phyloP scores from a whole-genome alignment of 2,329 filamentous ascomycete genomes.

The Xylaria sp. region DNA sequence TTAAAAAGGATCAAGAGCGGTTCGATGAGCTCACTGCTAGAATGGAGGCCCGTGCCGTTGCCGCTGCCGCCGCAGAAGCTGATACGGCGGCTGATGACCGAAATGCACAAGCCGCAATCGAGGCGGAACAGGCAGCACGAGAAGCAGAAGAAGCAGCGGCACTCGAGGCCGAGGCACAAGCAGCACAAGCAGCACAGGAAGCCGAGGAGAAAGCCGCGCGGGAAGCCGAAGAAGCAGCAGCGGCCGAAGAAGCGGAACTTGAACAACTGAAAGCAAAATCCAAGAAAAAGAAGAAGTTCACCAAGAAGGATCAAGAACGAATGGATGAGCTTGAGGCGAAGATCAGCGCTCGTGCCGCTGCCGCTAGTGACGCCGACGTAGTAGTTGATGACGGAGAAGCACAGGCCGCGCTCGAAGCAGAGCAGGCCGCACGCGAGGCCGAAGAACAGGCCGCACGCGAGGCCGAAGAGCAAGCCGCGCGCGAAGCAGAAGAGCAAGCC shows the following conservation, averaged over 20 bases:
- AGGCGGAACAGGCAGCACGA: constrained; percentile 21
- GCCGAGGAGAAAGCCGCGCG: constrained; percentile 8
- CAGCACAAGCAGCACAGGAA: constrained; percentile 28
- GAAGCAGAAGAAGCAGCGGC: constrained; percentile 11
- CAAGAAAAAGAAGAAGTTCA: constrained; percentile 23
- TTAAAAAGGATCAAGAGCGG: constrained; percentile 26
- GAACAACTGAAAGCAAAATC: constrained; percentile 18
- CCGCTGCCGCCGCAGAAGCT: constrained; percentile 16
- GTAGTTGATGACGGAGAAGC: constrained; percentile 35
- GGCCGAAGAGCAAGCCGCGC: constrained; percentile 40
- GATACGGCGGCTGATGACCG: neutral
- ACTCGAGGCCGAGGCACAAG: neutral
- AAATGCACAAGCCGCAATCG: constrained; percentile 34
- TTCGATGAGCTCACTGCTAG: constrained; percentile 30
- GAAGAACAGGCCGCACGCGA: constrained; percentile 35
- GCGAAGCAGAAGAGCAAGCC: constrained; percentile 38
- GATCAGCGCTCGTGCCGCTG: constrained; percentile 30
- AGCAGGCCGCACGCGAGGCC: constrained; percentile 26
- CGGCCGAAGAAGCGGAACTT: constrained; percentile 34
- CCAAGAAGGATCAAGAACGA: constrained; percentile 27
- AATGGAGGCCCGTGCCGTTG: constrained; percentile 26
- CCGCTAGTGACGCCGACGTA: constrained; percentile 44
- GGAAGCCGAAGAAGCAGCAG: constrained; percentile 31
- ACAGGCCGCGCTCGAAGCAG: constrained; percentile 40
- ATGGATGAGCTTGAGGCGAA: constrained; percentile 33